These are phyloP conservation scores for Solanum sitiens DNA, from an alignment of 257 asterid genomes.

Conservation along the genomic window DNA sequence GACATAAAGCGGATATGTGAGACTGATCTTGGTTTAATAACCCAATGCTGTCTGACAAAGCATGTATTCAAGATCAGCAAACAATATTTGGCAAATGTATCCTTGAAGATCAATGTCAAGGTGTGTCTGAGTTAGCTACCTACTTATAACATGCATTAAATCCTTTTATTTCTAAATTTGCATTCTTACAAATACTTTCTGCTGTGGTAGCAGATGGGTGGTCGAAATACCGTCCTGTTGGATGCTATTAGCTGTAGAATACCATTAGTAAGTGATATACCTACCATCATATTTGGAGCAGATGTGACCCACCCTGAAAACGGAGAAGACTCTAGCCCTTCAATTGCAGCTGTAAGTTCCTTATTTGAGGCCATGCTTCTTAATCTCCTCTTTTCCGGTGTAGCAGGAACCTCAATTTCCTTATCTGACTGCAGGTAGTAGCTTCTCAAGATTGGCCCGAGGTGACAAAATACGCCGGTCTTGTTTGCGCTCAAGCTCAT, in stretches of 20 bases:
- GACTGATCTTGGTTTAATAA: constrained; percentile 88
- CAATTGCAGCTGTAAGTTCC: constrained; percentile 87
- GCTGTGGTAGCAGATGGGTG: constrained; percentile 77
- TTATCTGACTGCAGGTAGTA: constrained; percentile 55
- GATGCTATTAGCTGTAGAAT: constrained; percentile 93
- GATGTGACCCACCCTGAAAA: constrained; percentile 99
- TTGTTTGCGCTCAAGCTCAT: constrained; percentile 98
- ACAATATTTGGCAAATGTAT: constrained; percentile 95
- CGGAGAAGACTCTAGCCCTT: constrained; percentile 98
- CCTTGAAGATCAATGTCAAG: constrained; percentile 96
- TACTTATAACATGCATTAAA: neutral
- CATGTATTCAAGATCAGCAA: constrained; percentile 95
- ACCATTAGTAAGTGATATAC: constrained; percentile 94
- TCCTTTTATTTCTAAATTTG: neutral
- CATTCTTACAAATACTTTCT: neutral
- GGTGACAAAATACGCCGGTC: constrained; percentile 93
- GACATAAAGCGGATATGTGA: constrained; percentile 95
- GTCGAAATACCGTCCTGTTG: constrained; percentile 78
- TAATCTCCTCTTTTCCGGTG: neutral
- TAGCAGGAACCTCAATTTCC: neutral
- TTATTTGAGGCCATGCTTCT: neutral
- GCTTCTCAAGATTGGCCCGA: constrained; percentile 99
- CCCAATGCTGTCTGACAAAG: constrained; percentile 96
- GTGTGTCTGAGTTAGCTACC: constrained; percentile 2
- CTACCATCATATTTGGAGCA: constrained; percentile 96